Evolutionary conservation across 192 early-diverging fungal species (phyloP).

Genomic region (Coemansia umbellata): DNA sequence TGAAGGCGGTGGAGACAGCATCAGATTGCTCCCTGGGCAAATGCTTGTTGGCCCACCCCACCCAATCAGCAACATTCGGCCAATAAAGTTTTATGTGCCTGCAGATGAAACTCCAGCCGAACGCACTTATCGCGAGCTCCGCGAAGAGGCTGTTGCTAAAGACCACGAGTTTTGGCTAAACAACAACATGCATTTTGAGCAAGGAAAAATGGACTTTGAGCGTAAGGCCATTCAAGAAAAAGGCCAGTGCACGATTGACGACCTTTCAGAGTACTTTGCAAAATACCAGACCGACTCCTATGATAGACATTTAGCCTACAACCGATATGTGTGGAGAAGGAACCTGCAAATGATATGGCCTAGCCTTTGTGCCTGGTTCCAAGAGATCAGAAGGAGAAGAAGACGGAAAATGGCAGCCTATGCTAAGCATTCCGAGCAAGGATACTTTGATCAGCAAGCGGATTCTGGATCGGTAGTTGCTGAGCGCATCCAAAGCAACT

Average conservation of each 20-base stretch:
- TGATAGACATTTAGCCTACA: constrained; percentile 33
- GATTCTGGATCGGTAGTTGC: background rate
- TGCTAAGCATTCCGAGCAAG: constrained; percentile 24
- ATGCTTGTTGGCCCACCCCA: constrained; percentile 39
- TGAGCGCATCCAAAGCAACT: background rate
- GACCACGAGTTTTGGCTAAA: constrained; percentile 47
- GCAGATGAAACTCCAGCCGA: constrained; percentile 28
- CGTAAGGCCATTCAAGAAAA: background rate
- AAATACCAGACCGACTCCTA: constrained; percentile 46
- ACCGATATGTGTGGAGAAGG: constrained; percentile 37
- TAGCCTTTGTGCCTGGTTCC: constrained; percentile 28
- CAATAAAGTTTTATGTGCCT: constrained; percentile 27
- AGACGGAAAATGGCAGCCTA: constrained; percentile 6
- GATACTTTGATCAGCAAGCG: constrained; percentile 14
- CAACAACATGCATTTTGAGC: constrained; percentile 45
- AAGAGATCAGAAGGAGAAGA: constrained; percentile 12
- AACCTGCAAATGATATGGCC: constrained; percentile 39
- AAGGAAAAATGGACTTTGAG: constrained; percentile 33
- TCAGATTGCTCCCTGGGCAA: constrained; percentile 34
- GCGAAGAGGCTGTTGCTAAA: constrained; percentile 18
- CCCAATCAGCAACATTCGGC: constrained; percentile 46
- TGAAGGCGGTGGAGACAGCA: too few relatives aligned
- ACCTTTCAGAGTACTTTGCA: constrained; percentile 33
- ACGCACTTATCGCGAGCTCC: constrained; percentile 23
- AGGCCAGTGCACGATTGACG: constrained; percentile 38